Conservation (phyloP, 345 rosid genomes). For the Odontarrhena argentea region DNA sequence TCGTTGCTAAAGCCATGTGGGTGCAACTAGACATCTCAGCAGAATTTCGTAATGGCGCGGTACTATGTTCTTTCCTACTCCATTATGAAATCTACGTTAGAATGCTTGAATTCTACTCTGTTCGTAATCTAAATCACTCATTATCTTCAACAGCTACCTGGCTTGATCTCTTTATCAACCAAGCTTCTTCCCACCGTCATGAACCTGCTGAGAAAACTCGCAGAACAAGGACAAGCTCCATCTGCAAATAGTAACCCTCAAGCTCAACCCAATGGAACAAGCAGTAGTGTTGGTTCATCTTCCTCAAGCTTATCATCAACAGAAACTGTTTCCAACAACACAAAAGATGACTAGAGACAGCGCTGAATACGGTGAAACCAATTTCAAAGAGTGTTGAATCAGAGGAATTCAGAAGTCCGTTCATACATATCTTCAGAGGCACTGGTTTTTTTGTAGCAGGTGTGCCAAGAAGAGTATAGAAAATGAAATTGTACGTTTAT, state of each 20-base stretch:
- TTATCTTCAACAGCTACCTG: constrained; percentile 60
- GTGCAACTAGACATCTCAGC: constrained; percentile 74
- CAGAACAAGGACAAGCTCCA: constrained; percentile 61
- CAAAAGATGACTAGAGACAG: constrained; percentile 50
- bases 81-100: constrained; percentile 47
- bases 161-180: constrained; percentile 62
- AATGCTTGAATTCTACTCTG: not conserved
- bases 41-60: constrained; percentile 75
- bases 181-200: constrained; percentile 75
- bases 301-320: constrained; percentile 42
- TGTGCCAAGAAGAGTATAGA: constrained; percentile 31
- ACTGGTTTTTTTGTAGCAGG: constrained; percentile 48
- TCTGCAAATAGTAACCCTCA: constrained; percentile 47
- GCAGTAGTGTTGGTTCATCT: constrained; percentile 26
- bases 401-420: constrained; percentile 19
- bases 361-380: not conserved
- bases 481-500: not conserved
- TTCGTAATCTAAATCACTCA: not conserved
- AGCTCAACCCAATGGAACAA: constrained; percentile 41
- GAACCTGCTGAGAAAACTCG: constrained; percentile 73
- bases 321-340: constrained; percentile 43
- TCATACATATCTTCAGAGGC: constrained; percentile 36
- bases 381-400: not conserved
- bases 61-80: constrained; percentile 39
- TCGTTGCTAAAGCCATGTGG: constrained; percentile 74